phyloP scores from a whole-genome alignment of 2,329 filamentous ascomycete species.

The Calonectria pseudoreteaudii region DNA sequence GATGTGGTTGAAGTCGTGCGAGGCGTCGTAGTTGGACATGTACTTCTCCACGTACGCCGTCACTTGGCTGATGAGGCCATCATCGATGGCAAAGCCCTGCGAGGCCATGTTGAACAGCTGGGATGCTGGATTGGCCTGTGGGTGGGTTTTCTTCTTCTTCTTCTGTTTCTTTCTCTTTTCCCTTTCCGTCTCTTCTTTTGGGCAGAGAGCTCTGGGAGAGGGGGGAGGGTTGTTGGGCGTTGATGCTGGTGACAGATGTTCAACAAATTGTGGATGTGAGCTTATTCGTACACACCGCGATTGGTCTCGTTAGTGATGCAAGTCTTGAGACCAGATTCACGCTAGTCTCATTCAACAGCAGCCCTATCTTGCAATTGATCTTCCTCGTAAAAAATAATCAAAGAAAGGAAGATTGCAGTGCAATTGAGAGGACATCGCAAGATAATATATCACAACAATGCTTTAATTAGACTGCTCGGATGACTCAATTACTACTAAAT shows the following conservation, averaged over 20 bases:
- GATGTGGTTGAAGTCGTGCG: slow-evolving; percentile 90
- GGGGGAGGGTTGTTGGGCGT: not conserved
- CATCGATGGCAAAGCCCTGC: slow-evolving; percentile 43
- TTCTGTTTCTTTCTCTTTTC: too few relatives aligned
- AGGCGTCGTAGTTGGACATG: slow-evolving; percentile 84
- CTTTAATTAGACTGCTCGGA: not conserved
- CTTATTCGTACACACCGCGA: not conserved
- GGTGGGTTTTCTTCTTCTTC: too few relatives aligned
- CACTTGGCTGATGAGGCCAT: slow-evolving; percentile 65
- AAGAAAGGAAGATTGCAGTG: not conserved
- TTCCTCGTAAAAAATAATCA: not conserved
- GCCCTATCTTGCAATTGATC: not conserved
- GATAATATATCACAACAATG: not conserved
- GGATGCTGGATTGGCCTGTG: too few relatives aligned
- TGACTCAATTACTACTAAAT: not conserved
- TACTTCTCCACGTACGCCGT: slow-evolving; percentile 75
- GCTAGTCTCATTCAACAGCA: not conserved
- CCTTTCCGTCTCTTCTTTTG: not conserved
- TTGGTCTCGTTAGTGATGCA: not conserved
- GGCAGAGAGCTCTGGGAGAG: not conserved
- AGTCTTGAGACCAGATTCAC: not conserved
- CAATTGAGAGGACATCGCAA: not conserved
- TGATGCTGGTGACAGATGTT: not conserved
- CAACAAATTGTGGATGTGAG: not conserved
- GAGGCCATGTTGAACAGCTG: slow-evolving; percentile 36